A percentile compares a stretch with the other conserved stretches of the same genome.
phyloP scores from a whole-genome alignment of 106 monocot genomes.

The Vanilla planifolia region DNA sequence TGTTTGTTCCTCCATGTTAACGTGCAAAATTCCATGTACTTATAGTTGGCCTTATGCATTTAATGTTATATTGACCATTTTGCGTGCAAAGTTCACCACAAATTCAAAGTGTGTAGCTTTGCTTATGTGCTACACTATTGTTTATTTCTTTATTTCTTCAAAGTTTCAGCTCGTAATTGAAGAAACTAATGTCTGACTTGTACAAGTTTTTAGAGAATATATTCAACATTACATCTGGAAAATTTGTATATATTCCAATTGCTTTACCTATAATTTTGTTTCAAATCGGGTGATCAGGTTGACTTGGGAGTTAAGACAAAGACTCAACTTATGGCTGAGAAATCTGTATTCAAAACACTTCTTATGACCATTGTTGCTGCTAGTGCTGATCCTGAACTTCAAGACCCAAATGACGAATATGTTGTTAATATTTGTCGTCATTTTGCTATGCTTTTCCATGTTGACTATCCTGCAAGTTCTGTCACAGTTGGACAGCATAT shows the following conservation, averaged over 20 bases:
- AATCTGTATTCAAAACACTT: slow-evolving; percentile 87
- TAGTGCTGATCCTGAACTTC: slow-evolving; percentile 61
- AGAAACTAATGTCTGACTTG: not conserved
- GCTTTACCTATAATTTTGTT: not conserved
- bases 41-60: not conserved
- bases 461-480: slow-evolving; percentile 44
- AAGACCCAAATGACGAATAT: slow-evolving; percentile 77
- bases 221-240: not conserved
- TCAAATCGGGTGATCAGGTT: slow-evolving; percentile 35
- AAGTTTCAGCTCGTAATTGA: not conserved
- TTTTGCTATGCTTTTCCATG: slow-evolving; percentile 99
- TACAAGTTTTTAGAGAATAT: not conserved
- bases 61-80: not conserved
- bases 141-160: not conserved
- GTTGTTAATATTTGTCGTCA: slow-evolving; percentile 71
- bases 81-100: not conserved
- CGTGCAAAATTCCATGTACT: not conserved
- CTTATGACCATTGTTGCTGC: slow-evolving; percentile 70
- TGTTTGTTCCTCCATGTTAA: not conserved
- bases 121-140: not conserved
- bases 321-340: slow-evolving; percentile 97
- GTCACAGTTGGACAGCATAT: slow-evolving; percentile 38
- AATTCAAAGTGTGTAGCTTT: not conserved
- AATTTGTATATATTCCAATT: not conserved
- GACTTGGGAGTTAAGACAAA: slow-evolving; percentile 99